Evolutionary conservation across 2,329 filamentous ascomycete species (phyloP).

Genomic region (Cordyceps javanica): DNA sequence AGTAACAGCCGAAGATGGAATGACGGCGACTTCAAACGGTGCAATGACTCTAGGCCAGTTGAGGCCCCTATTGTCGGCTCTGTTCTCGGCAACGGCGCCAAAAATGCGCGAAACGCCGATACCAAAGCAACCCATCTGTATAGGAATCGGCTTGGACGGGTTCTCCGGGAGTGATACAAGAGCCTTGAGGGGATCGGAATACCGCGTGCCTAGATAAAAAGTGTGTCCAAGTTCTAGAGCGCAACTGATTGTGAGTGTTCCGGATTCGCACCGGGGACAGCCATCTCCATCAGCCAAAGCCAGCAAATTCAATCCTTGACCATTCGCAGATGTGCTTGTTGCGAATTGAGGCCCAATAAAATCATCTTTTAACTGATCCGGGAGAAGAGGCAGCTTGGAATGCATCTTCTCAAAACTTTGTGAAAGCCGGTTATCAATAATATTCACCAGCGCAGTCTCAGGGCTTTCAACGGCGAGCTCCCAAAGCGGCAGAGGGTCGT

Average conservation of each 20-base stretch:
- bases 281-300: conserved; percentile 59
- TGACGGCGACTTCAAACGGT: conserved; percentile 70
- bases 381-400: conserved; percentile 21
- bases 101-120: conserved; percentile 91
- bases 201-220: conserved; percentile 86
- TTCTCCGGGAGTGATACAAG: conserved; percentile 40
- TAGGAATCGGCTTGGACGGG: conserved; percentile 36
- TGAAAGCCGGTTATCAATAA: conserved; percentile 28
- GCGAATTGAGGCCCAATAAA: conserved; percentile 3
- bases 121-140: conserved; percentile 96
- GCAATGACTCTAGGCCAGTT: conserved; percentile 86
- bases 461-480: not conserved
- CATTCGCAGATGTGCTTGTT: conserved; percentile 21
- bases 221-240: conserved; percentile 93
- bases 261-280: conserved; percentile 64
- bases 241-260: conserved; percentile 57
- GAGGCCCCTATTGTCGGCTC: conserved; percentile 66
- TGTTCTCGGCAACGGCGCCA: conserved; percentile 72
- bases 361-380: conserved; percentile 12
- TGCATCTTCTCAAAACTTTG: conserved; percentile 20
- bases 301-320: conserved; percentile 52
- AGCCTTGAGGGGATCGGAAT: conserved; percentile 69
- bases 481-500: conserved; percentile 52
- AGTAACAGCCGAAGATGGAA: conserved; percentile 44
- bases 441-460: conserved; percentile 24